Percentiles rank a stretch among this genome's conserved stretches.
Conservation (phyloP, 495 filamentous ascomycete genomes). For the Penicillium alfredii region DNA sequence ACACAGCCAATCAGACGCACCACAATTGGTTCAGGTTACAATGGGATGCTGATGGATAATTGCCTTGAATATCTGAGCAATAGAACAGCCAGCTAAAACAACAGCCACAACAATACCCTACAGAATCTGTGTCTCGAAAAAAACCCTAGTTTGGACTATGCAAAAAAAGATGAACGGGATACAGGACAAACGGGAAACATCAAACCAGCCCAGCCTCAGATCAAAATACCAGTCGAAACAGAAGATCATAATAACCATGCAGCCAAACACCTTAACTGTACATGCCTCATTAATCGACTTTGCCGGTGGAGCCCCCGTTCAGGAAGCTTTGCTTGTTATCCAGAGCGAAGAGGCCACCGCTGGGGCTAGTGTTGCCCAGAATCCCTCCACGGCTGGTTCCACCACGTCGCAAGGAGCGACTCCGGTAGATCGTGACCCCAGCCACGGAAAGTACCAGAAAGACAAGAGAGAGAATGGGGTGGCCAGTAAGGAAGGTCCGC, state of each 20-base stretch:
- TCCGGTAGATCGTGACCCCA: slow-evolving; percentile 28
- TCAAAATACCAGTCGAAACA: slow-evolving; percentile 24
- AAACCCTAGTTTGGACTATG: slow-evolving; percentile 16
- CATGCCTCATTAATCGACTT: slow-evolving; percentile 64
- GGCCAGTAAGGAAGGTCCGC: slow-evolving; percentile 56
- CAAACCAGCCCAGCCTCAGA: slow-evolving; percentile 17
- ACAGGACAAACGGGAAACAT: slow-evolving; percentile 4
- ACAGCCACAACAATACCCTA: no score
- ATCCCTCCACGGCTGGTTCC: slow-evolving; percentile 37
- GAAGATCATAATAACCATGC: slow-evolving; percentile 22
- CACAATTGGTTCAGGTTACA: no score
- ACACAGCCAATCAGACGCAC: neutral
- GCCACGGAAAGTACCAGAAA: slow-evolving; percentile 47
- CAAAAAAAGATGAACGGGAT: slow-evolving; percentile 14
- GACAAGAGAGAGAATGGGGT: slow-evolving; percentile 65
- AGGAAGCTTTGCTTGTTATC: slow-evolving; percentile 72
- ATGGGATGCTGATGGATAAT: no score
- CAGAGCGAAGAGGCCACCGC: slow-evolving; percentile 67
- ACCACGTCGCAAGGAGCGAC: slow-evolving; percentile 27
- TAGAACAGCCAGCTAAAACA: slow-evolving; percentile 1
- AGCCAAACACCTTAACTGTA: slow-evolving; percentile 35
- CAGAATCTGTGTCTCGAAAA: no score
- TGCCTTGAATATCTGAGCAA: no score
- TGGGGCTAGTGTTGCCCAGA: slow-evolving; percentile 49
- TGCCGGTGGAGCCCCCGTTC: slow-evolving; percentile 55